Base-by-base conservation (phyloP, 148 eudicot species). In the Camellia japonica region DNA sequence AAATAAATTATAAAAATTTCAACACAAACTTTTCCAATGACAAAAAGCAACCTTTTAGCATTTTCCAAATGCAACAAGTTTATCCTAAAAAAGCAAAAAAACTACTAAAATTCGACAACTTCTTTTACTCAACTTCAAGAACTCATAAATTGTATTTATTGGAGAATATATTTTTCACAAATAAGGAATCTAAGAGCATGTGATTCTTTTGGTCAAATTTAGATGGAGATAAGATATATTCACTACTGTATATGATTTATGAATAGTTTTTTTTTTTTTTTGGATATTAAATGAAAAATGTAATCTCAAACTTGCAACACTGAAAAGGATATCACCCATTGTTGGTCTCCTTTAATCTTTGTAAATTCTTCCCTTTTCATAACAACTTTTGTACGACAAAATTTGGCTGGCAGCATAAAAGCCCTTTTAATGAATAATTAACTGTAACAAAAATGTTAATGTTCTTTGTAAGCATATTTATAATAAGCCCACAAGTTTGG, bases 141-240 rank as follows among this genome's bases (percentile, higher is more conserved):
- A 62, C 43, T 76, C 12, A 73, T 30, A 30, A 54, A 14, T 54
- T 20, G 44, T 38, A 15, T 54, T 52, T 13, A 52, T 23, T 49
- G 61, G 42, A 72, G 61, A 23, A 4, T 20, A 52, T 72, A 4
- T 7, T 20, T 30, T 23, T 23, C 30, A 43, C 15, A 68, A 70
- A 43, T 67, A 41, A n/a, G 78, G 55, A 12, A 75, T 68, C 41
- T 75, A 60, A 60, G 49, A 19, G 52, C 38, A 74, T 43, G 13
- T 18, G 68, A 59, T 16, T 5, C 38, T n/a, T 61, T 75, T 14
- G 30, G 55, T 59, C 19, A 20, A 44, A 76, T 63, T 30, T 14
- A 76, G 38, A 63, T 23, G 69, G 58, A 76, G 38, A 11, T 51
- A 11, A 14, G 42, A 60, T 16, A 60, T 20, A 6, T 62, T 76